Percentiles rank a stretch among this genome's conserved stretches.
Evolutionary conservation across 306 rosid species (phyloP).

Genomic region (Begonia loranthoides): DNA sequence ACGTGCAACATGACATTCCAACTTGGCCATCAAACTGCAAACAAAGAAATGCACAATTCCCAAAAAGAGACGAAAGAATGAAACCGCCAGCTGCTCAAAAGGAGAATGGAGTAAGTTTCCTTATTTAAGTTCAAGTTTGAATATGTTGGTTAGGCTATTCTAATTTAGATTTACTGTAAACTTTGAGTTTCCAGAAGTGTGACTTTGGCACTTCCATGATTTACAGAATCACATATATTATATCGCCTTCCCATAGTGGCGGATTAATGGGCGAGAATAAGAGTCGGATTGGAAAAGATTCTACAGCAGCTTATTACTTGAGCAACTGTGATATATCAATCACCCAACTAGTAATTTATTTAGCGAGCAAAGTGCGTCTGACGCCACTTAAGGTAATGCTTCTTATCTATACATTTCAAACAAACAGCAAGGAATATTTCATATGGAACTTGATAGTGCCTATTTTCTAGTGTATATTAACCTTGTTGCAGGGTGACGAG

Average conservation of each 20-base stretch:
- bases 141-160: not conserved
- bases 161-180: too few species aligned
- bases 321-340: conserved; percentile 29
- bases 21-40: too few species aligned
- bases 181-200: not conserved
- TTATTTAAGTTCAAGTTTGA: not conserved
- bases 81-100: conserved; percentile 22
- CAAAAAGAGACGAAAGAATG: conserved; percentile 33
- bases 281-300: conserved; percentile 18
- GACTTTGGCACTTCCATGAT: too few species aligned
- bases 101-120: conserved; percentile 41
- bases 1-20: too few species aligned
- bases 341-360: conserved; percentile 25
- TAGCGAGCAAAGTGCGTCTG: conserved; percentile 45
- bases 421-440: too few species aligned
- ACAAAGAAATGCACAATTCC: too few species aligned
- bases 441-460: too few species aligned
- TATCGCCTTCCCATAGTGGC: conserved; percentile 20
- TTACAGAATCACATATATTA: not conserved
- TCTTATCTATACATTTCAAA: not conserved
- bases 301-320: conserved; percentile 15
- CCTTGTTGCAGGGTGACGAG: conserved; percentile 44
- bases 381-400: conserved; percentile 67
- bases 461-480: too few species aligned
- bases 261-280: conserved; percentile 18